Percentiles rank a stretch among this genome's conserved stretches.
phyloP scores from a whole-genome alignment of 192 early-diverging fungal species.

The Geranomyces variabilis region DNA sequence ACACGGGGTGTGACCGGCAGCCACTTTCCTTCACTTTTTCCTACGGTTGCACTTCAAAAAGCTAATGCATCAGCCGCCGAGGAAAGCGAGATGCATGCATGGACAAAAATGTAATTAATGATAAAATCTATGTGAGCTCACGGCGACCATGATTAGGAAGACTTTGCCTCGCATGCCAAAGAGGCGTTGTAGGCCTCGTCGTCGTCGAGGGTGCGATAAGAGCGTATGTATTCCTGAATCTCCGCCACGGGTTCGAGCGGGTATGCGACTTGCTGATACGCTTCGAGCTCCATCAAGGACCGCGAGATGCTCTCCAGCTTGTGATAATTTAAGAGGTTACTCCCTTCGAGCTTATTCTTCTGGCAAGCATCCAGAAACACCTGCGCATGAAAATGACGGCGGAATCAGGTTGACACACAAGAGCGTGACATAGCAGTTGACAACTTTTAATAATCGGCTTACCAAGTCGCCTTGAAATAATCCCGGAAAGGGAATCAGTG shows the following conservation, averaged over 20 bases:
- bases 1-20: too few relatives aligned
- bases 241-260: conserved; percentile 49
- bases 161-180: conserved; percentile 53
- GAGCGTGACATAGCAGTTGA: not conserved
- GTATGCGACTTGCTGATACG: conserved; percentile 53
- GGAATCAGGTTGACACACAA: too few relatives aligned
- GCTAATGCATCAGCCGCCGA: too few relatives aligned
- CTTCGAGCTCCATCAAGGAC: conserved; percentile 58
- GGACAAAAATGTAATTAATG: too few relatives aligned
- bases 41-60: too few relatives aligned
- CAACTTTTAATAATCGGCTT: not conserved
- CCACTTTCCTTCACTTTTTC: too few relatives aligned
- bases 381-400: conserved; percentile 24
- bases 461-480: conserved; percentile 63
- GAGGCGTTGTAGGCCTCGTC: conserved; percentile 55
- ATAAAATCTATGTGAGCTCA: too few relatives aligned
- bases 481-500: conserved; percentile 64
- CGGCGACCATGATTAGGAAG: not conserved
- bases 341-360: conserved; percentile 49
- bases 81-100: too few relatives aligned
- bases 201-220: conserved; percentile 41
- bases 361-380: conserved; percentile 58
- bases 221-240: conserved; percentile 56
- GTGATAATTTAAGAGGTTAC: conserved; percentile 53
- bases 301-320: conserved; percentile 59